A percentile compares a stretch with the other conserved stretches of the same genome.
These are phyloP conservation scores for Phytopythium helicoides DNA, from an alignment of 352 stramenopile genomes.

Conservation along the genomic window DNA sequence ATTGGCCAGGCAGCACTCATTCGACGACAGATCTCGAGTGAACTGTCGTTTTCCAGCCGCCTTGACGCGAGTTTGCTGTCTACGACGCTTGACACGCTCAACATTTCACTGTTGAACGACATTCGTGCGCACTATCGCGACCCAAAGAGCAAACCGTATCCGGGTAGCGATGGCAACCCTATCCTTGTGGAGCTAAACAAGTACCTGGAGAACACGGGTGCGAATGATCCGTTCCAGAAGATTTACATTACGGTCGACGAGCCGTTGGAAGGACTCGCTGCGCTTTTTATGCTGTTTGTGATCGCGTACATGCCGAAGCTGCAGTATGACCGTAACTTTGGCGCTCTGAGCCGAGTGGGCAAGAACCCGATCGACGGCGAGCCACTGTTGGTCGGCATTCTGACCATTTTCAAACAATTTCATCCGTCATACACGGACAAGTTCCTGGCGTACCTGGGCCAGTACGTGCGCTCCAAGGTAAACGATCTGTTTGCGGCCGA, in stretches of 20 bases:
- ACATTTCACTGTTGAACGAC: constrained; percentile 88
- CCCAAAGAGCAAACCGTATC: constrained; percentile 80
- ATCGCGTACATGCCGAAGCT: constrained; percentile 93
- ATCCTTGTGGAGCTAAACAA: constrained; percentile 91
- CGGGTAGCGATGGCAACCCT: constrained; percentile 69
- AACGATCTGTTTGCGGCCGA: constrained; percentile 74
- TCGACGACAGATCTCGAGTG: constrained; percentile 89
- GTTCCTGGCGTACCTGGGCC: constrained; percentile 91
- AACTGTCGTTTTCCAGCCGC: constrained; percentile 88
- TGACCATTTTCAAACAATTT: constrained; percentile 95
- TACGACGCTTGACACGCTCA: constrained; percentile 87
- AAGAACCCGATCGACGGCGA: constrained; percentile 93
- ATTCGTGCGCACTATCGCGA: constrained; percentile 86
- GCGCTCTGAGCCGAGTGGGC: constrained; percentile 81
- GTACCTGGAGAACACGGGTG: constrained; percentile 89
- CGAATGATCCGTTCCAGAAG: constrained; percentile 92
- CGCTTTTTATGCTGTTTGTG: constrained; percentile 92
- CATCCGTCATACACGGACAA: constrained; percentile 93
- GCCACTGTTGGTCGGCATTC: constrained; percentile 87
- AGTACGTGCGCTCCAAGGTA: constrained; percentile 91
- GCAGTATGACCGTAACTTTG: constrained; percentile 91
- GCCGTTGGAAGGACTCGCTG: constrained; percentile 88
- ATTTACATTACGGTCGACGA: constrained; percentile 93
- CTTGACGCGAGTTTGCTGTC: constrained; percentile 91
- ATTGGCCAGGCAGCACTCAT: constrained; percentile 94